Conservation (phyloP, 306 rosid genomes). For the Vigna angularis region DNA sequence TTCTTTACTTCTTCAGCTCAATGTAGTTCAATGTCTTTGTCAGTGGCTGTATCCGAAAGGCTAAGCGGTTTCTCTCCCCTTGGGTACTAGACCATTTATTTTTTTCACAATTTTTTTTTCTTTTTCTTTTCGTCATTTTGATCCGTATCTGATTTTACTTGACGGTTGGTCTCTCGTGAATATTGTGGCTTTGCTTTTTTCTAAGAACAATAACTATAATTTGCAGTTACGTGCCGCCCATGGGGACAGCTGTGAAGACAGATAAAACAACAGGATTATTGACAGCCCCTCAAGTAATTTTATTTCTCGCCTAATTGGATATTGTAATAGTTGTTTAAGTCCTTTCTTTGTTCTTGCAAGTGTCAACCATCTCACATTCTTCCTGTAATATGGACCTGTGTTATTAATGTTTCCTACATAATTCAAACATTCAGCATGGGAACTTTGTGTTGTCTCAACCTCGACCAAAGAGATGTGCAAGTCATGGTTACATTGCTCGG, state of each 20-base stretch:
- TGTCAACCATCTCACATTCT: background rate
- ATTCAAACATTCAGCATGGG: constrained; percentile 46
- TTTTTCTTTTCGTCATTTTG: constrained; percentile 1
- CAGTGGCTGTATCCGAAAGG: constrained; percentile 46
- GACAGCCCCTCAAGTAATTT: constrained; percentile 45
- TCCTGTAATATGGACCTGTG: background rate
- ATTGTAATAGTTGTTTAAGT: background rate
- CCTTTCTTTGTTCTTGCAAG: background rate
- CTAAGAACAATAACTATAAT: constrained; percentile 24
- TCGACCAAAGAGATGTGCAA: constrained; percentile 54
- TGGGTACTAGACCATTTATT: constrained; percentile 47
- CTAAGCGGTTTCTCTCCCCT: constrained; percentile 44
- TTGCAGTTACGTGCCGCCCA: constrained; percentile 47
- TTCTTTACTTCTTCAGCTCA: constrained; percentile 38
- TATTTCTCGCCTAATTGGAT: background rate
- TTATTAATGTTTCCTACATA: background rate
- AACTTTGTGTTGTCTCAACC: constrained; percentile 49
- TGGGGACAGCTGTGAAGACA: constrained; percentile 38
- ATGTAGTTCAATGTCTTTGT: constrained; percentile 44
- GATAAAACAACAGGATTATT: constrained; percentile 36
- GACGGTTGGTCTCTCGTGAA: constrained; percentile 13
- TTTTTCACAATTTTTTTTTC: background rate
- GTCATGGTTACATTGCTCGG: constrained; percentile 63
- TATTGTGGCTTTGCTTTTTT: background rate
- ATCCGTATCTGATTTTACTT: background rate